phyloP scores from a whole-genome alignment of 805 yeast species.

The Saccharomycopsis vini region DNA sequence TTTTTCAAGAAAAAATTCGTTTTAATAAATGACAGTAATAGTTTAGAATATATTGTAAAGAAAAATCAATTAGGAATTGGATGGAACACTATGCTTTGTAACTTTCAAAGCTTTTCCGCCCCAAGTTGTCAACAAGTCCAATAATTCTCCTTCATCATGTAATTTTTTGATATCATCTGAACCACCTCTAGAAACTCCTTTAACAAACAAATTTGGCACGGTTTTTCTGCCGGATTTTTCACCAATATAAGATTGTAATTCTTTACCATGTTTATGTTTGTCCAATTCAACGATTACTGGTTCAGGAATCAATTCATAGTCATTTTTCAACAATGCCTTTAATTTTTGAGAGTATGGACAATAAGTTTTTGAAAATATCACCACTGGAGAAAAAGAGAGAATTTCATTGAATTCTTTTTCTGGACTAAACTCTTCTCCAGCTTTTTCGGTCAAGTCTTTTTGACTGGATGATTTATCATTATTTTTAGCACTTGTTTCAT shows the following conservation, averaged over 20 bases:
- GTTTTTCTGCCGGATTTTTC: slow-evolving; percentile 68
- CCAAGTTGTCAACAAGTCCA: slow-evolving; percentile 50
- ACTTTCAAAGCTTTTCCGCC: slow-evolving; percentile 44
- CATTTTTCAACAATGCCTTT: slow-evolving; percentile 53
- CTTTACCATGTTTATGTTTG: slow-evolving; percentile 63
- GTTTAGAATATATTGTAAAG: too few relatives aligned
- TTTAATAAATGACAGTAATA: too few relatives aligned
- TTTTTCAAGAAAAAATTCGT: too few relatives aligned
- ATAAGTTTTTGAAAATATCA: slow-evolving; percentile 42
- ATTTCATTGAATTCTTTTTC: slow-evolving; percentile 48
- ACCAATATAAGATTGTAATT: slow-evolving; percentile 64
- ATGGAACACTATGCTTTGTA: slow-evolving; percentile 46
- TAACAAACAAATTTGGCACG: slow-evolving; percentile 82
- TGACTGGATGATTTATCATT: not conserved
- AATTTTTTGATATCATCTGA: slow-evolving; percentile 66
- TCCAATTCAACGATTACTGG: slow-evolving; percentile 78
- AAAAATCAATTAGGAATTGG: slow-evolving; percentile 35
- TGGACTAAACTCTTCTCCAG: slow-evolving; percentile 35
- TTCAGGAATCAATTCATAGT: slow-evolving; percentile 63
- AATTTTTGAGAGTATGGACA: slow-evolving; percentile 75
- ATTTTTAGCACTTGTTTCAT: not conserved
- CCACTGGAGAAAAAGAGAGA: slow-evolving; percentile 53
- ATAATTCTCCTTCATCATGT: slow-evolving; percentile 49
- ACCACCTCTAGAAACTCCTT: slow-evolving; percentile 77
- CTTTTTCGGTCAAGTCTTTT: slow-evolving; percentile 19